These are phyloP conservation scores for Chrysanthemum seticuspe DNA, from an alignment of 129 eudicot genomes.

Conservation along the genomic window DNA sequence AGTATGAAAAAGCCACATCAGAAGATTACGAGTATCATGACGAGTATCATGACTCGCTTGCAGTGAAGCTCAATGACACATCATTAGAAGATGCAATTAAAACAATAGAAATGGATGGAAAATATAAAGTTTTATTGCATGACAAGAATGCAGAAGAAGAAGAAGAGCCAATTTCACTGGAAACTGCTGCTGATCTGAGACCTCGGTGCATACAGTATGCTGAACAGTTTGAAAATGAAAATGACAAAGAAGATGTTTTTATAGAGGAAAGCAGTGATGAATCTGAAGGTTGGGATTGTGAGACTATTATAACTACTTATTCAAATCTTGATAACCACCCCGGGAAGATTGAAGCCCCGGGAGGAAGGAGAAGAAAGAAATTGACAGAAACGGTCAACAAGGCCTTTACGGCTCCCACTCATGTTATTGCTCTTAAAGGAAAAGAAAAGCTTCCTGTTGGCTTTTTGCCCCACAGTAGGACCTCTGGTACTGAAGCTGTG, in stretches of 20 bases:
- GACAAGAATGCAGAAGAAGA: conserved; percentile 34
- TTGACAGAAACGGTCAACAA: conserved; percentile 52
- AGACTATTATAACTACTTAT: conserved; percentile 80
- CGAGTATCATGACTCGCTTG: conserved; percentile 53
- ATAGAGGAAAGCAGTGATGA: conserved; percentile 84
- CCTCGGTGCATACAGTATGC: conserved; percentile 65
- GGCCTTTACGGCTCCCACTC: conserved; percentile 34
- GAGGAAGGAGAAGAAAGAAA: conserved; percentile 54
- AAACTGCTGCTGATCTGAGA: conserved; percentile 58
- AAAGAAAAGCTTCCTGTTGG: conserved; percentile 77
- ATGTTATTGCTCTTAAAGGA: conserved; percentile 71
- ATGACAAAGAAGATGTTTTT: conserved; percentile 48
- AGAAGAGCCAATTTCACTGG: conserved; percentile 46
- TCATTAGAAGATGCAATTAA: conserved; percentile 20
- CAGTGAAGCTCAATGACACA: conserved; percentile 55
- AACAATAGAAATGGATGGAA: conserved; percentile 38
- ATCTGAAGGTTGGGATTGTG: conserved; percentile 87
- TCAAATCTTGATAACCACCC: conserved; percentile 98
- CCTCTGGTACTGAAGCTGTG: conserved; percentile 31
- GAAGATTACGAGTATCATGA: too few relatives aligned
- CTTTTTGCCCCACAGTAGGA: conserved; percentile 59
- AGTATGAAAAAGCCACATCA: conserved; percentile 34
- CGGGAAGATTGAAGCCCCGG: conserved; percentile 85
- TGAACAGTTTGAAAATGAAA: conserved; percentile 53
- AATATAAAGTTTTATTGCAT: conserved; percentile 47